A percentile compares a stretch with the other conserved stretches of the same genome.
These are phyloP conservation scores for Sporothrix mexicana DNA, from an alignment of 2,329 filamentous ascomycete species.

Conservation along the genomic window DNA sequence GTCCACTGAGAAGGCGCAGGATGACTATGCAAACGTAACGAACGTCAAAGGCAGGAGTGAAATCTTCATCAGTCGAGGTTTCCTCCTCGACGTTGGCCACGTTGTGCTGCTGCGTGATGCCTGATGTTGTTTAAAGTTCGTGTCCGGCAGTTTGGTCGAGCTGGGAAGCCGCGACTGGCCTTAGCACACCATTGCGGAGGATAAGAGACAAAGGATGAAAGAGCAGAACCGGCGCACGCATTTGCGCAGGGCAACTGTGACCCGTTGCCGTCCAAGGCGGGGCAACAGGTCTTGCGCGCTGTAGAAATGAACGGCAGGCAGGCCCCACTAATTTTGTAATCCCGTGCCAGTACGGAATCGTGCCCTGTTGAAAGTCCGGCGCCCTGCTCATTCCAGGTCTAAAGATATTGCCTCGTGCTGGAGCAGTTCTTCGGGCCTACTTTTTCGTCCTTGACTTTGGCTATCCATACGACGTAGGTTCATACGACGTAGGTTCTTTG, in stretches of 20 bases:
- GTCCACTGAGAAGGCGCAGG: too few relatives aligned
- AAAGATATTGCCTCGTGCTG: background rate
- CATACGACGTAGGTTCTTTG: too few relatives aligned
- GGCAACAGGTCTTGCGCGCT: slow-evolving; percentile 13
- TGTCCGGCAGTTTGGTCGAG: background rate
- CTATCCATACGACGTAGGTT: too few relatives aligned
- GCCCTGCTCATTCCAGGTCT: background rate
- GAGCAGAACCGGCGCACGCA: background rate
- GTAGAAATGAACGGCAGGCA: background rate
- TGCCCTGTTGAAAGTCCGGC: slow-evolving; percentile 3
- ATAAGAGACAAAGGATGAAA: background rate
- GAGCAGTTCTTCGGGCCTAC: background rate
- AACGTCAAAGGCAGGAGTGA: too few relatives aligned
- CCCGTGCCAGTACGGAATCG: background rate
- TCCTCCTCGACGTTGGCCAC: too few relatives aligned
- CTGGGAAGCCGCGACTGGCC: slow-evolving; percentile 20
- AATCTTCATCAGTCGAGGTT: too few relatives aligned
- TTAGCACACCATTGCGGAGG: background rate
- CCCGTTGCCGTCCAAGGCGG: slow-evolving; percentile 6
- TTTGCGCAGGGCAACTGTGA: background rate
- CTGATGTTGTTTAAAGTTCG: background rate
- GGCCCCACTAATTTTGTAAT: slow-evolving; percentile 16
- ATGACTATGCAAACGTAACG: too few relatives aligned
- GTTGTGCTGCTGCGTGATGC: too few relatives aligned
- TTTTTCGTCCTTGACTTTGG: background rate